Base-by-base conservation (phyloP, 2,329 filamentous ascomycete species). In the Penicillium griseofulvum region DNA sequence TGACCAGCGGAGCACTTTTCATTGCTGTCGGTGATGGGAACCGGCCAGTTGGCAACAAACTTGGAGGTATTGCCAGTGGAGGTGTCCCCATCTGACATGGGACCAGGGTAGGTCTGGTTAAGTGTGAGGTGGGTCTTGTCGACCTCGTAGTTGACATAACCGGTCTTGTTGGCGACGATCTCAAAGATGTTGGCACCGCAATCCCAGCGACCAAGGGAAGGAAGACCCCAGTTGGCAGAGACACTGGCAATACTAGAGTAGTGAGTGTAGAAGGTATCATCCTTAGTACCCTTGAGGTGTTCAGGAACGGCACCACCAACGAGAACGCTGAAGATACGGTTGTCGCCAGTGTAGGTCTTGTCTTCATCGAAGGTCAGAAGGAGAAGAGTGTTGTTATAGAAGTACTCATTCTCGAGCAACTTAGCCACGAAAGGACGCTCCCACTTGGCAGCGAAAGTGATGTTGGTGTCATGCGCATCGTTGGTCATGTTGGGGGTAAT, bases 351-450 rank as follows among this genome's bases (percentile, higher is more conserved):
- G 73, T 91, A 91, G 10, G 83, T 85, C 64, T 88, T 82, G 72
- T 87, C 90, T 76, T 94, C 90, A 61, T 95, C 90, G 66, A 90
- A 94, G n/a, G 86, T 92, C 58, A 94, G 73, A 6, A 93, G 77
- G n/a, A 94, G 82, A 1, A 93, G 81, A 0, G 89, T 93, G 67
- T 88, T 84, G 38, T 88, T 76, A 83, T 87, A 89, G 74, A 94
- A 93, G 62, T 87, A 82, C 45, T 78, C 74, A 74, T 94, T 81
- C 29, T 80, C 71, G 7, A 94, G 78, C 11, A 94, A 84, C 0
- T 88, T 87, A 55, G 83, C 81, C 2, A 94, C 74, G 75, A 91
- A 92, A 39, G 68, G 75, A 39, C 84, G 81, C 17, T 84, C 83
- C 88, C 89, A 94, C 19, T 74, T 66, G 2, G 87, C 88, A 5